Evolutionary conservation across 306 rosid genomes (phyloP).

Genomic region (Comarum palustre): DNA sequence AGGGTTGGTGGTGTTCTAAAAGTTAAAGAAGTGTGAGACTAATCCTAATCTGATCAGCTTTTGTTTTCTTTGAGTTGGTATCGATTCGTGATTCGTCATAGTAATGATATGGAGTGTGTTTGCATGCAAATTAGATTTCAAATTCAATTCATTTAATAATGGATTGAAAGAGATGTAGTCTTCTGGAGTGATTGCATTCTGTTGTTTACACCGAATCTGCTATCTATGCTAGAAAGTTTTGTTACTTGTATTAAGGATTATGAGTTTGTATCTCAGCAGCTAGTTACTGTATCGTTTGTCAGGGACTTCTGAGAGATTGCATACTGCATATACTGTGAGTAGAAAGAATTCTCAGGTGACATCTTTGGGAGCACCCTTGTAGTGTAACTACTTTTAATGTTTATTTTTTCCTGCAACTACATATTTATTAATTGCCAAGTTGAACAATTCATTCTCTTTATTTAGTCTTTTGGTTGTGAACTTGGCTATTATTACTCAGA

Average conservation of each 20-base stretch:
- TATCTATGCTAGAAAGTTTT: neutral
- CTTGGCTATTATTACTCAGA: neutral
- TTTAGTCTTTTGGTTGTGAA: neutral
- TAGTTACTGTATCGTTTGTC: neutral
- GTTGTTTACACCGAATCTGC: neutral
- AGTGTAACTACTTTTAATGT: neutral
- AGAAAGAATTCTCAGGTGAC: neutral
- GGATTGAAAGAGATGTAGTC: neutral
- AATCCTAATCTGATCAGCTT: neutral
- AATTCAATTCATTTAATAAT: neutral
- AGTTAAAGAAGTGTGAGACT: neutral
- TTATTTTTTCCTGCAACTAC: neutral
- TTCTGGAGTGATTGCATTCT: neutral
- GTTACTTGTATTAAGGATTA: neutral
- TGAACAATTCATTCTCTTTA: neutral
- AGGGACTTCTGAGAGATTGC: neutral
- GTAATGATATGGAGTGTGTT: neutral
- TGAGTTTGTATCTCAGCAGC: constrained; percentile 8
- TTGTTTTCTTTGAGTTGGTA: neutral
- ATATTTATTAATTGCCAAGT: constrained; percentile 19
- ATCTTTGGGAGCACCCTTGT: neutral
- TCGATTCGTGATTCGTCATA: neutral
- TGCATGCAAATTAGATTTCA: neutral
- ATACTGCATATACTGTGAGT: neutral
- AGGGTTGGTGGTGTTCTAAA: neutral